Evolutionary conservation across 306 rosid species (phyloP).

Genomic region (Cicer bijugum): DNA sequence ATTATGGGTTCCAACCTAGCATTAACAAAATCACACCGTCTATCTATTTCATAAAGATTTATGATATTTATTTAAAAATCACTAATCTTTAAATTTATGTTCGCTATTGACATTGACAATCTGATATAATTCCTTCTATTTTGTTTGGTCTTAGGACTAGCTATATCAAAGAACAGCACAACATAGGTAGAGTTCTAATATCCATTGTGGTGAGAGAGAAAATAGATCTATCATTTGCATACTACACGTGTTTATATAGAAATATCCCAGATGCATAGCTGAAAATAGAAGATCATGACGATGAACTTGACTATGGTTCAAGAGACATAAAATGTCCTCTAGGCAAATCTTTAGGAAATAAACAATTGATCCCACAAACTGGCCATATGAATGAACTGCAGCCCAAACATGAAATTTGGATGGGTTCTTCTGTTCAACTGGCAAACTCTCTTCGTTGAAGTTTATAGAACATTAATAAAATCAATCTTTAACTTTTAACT

Average conservation of each 20-base stretch:
- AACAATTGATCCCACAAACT: background rate
- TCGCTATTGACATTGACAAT: background rate
- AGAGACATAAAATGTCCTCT: background rate
- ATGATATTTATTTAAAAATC: background rate
- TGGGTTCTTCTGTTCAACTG: constrained; percentile 1
- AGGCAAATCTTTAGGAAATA: constrained; percentile 18
- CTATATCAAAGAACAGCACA: background rate
- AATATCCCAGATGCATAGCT: background rate
- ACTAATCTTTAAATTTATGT: background rate
- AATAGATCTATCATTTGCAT: background rate
- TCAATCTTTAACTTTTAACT: no score
- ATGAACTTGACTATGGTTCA: constrained; percentile 1
- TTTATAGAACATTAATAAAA: no score
- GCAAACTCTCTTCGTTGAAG: background rate
- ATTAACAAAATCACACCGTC: background rate
- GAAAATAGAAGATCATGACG: background rate
- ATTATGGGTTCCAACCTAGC: background rate
- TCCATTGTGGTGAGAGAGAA: background rate
- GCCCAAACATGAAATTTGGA: background rate
- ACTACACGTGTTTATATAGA: background rate
- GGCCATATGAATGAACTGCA: background rate
- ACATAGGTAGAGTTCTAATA: background rate
- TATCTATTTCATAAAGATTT: background rate
- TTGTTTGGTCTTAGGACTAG: background rate
- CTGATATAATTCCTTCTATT: background rate